These are phyloP conservation scores for Mycosphaerella sp. DNA, from an alignment of 2,329 filamentous ascomycete species.

Conservation along the genomic window DNA sequence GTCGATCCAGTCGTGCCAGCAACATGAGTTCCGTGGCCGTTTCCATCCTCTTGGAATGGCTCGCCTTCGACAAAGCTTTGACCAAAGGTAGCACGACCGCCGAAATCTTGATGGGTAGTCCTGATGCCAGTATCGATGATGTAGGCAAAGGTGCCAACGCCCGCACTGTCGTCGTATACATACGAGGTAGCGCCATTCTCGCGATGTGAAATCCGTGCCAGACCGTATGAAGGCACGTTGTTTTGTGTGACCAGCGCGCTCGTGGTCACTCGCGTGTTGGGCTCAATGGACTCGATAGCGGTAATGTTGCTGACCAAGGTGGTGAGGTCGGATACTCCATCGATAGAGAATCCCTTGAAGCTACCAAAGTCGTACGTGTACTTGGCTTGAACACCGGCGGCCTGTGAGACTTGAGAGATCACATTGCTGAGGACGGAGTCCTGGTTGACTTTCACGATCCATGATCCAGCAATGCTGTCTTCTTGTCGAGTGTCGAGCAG, in stretches of 20 bases:
- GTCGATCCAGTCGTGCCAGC: constrained; percentile 55
- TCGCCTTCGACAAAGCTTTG: constrained; percentile 22
- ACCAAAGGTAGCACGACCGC: constrained; percentile 25
- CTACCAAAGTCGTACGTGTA: constrained; percentile 36
- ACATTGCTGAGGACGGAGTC: constrained; percentile 16
- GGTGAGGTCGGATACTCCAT: constrained; percentile 31
- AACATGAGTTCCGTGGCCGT: constrained; percentile 58
- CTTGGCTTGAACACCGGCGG: constrained; percentile 16
- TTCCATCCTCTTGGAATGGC: constrained; percentile 37
- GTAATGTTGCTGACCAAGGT: constrained; percentile 24
- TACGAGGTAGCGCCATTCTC: constrained; percentile 31
- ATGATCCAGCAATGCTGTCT: constrained; percentile 20
- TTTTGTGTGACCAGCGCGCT: constrained; percentile 36
- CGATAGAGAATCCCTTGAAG: constrained; percentile 37
- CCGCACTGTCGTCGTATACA: constrained; percentile 37
- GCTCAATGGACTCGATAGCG: constrained; percentile 36
- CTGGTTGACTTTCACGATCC: constrained; percentile 21
- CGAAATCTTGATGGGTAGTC: constrained; percentile 25
- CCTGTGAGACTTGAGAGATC: constrained; percentile 15
- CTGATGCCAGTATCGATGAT: constrained; percentile 26
- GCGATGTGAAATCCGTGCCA: constrained; percentile 38
- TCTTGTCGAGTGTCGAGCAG: constrained; percentile 17
- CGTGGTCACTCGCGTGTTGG: constrained; percentile 35
- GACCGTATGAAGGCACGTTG: constrained; percentile 36
- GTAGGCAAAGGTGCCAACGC: constrained; percentile 24